These are phyloP conservation scores for Manihot esculenta DNA, from an alignment of 441 rosid genomes.

Conservation along the genomic window DNA sequence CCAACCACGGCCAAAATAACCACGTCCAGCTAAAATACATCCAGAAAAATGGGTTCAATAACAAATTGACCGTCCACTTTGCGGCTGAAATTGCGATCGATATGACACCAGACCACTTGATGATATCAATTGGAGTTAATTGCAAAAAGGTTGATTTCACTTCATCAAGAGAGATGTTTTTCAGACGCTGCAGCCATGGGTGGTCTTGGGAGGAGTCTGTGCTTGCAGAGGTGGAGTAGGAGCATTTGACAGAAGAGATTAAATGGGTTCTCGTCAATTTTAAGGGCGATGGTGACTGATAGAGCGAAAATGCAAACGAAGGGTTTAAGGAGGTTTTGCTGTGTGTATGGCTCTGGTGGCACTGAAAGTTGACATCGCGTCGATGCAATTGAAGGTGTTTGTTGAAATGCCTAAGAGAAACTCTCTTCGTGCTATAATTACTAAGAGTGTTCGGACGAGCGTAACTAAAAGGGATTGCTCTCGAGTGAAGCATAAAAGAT, in stretches of 20 bases:
- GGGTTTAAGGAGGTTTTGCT: conserved; percentile 23
- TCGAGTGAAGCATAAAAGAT: conserved; percentile 50
- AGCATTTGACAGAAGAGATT: conserved; percentile 43
- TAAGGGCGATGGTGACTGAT: background rate
- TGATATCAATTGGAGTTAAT: conserved; percentile 46
- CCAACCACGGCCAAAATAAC: conserved; percentile 91
- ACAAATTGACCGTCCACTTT: conserved; percentile 52
- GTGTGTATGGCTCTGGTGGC: conserved; percentile 25
- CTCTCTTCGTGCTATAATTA: background rate
- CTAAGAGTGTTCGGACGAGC: background rate
- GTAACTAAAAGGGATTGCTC: conserved; percentile 32
- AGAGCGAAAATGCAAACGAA: conserved; percentile 20
- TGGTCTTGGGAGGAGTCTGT: conserved; percentile 34
- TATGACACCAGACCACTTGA: conserved; percentile 53
- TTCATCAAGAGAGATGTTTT: conserved; percentile 38
- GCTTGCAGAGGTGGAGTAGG: conserved; percentile 42
- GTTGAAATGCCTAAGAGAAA: conserved; percentile 64
- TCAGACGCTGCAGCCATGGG: conserved; percentile 41
- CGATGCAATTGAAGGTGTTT: conserved; percentile 42
- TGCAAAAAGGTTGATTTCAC: conserved; percentile 37
- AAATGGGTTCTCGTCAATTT: conserved; percentile 27
- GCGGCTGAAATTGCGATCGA: conserved; percentile 51
- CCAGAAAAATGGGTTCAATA: conserved; percentile 75
- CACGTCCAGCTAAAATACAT: conserved; percentile 90
- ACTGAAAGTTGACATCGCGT: background rate